Conservation (phyloP, 2,329 filamentous ascomycete species). For the Cladosporium sp. region DNA sequence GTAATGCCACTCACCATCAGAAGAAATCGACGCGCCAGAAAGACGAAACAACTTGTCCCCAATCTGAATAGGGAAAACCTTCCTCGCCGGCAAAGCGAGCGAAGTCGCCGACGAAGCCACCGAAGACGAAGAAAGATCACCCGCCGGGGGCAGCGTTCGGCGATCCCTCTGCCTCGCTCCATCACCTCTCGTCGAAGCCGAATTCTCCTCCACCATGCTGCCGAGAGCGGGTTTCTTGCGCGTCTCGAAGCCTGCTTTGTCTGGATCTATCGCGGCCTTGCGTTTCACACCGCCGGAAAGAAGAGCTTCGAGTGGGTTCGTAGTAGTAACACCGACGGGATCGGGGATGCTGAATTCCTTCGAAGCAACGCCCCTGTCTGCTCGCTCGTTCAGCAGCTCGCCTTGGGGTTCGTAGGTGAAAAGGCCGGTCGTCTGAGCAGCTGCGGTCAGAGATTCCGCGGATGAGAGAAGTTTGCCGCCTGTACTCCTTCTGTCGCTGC, state of each 20-base stretch:
- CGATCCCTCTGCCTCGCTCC: too few relatives aligned
- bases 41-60: conserved; percentile 65
- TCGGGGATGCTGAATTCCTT: conserved; percentile 38
- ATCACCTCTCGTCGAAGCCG: too few relatives aligned
- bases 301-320: conserved; percentile 14
- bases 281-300: conserved; percentile 19
- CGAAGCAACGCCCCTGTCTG: conserved; percentile 13
- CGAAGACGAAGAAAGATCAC: not conserved
- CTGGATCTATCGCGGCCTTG: conserved; percentile 18
- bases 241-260: not conserved
- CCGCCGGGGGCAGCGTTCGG: too few relatives aligned
- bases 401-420: conserved; percentile 45
- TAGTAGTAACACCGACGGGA: not conserved
- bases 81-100: conserved; percentile 61
- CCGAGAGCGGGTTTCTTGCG: too few relatives aligned
- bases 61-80: conserved; percentile 69
- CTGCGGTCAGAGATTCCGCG: not conserved
- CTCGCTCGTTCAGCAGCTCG: conserved; percentile 31
- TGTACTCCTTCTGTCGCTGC: too few relatives aligned
- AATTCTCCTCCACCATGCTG: too few relatives aligned
- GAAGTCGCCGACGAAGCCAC: conserved; percentile 6
- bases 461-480: too few relatives aligned
- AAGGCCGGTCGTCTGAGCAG: conserved; percentile 11
- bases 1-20: conserved; percentile 57
- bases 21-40: conserved; percentile 66